phyloP scores from a whole-genome alignment of 2,329 filamentous ascomycete species.

The Aspergillus terreus region DNA sequence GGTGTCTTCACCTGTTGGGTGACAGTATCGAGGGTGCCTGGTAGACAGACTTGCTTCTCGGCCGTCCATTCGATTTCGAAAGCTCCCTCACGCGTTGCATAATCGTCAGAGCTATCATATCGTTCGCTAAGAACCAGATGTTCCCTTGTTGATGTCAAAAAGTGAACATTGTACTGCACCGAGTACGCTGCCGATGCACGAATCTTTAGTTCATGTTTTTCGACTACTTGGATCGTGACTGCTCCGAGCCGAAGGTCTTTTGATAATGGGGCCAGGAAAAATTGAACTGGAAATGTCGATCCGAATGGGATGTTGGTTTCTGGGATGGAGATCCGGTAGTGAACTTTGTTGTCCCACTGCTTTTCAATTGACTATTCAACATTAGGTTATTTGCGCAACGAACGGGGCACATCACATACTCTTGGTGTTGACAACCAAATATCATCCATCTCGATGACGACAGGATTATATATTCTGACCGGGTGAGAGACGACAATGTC shows the following conservation, averaged over 20 bases:
- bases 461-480: slow-evolving; percentile 12
- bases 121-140: slow-evolving; percentile 7
- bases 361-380: slow-evolving; percentile 13
- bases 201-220: slow-evolving; percentile 15
- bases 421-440: not conserved
- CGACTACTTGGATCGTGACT: slow-evolving; percentile 10
- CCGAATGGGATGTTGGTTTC: slow-evolving; percentile 17
- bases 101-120: not conserved
- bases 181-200: slow-evolving; percentile 16
- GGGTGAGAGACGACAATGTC: slow-evolving; percentile 15
- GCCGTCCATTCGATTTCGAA: not conserved
- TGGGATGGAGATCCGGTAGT: slow-evolving; percentile 18
- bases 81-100: not conserved
- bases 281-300: slow-evolving; percentile 16
- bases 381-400: not conserved
- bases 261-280: slow-evolving; percentile 14
- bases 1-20: not conserved
- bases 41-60: not conserved
- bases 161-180: slow-evolving; percentile 8
- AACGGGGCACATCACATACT: slow-evolving; percentile 1
- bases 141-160: slow-evolving; percentile 9
- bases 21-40: not conserved
- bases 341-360: slow-evolving; percentile 7
- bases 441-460: not conserved
- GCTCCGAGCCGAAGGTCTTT: slow-evolving; percentile 8